A percentile compares a stretch with the other conserved stretches of the same genome.
Evolutionary conservation across 2,329 filamentous ascomycete genomes (phyloP).

Genomic region (Diaporthe eres): DNA sequence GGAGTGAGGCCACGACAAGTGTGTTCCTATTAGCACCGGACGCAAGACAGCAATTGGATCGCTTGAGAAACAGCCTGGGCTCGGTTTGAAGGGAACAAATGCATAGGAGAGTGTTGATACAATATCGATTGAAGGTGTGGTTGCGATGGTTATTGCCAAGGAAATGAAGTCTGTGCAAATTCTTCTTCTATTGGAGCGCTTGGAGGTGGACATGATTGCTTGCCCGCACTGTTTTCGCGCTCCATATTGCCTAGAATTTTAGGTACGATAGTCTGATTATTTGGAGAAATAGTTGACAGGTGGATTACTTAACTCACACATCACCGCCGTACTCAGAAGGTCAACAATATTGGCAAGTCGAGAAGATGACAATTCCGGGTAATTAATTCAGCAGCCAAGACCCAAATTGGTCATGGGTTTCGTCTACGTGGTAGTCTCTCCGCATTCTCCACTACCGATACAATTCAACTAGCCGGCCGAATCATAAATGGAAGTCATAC

Average conservation of each 20-base stretch:
- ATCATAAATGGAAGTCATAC: not conserved
- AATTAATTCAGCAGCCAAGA: constrained; percentile 3
- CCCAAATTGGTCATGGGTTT: constrained; percentile 1
- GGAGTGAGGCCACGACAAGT: not conserved
- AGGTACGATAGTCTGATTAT: not conserved
- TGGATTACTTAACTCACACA: not conserved
- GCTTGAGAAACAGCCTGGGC: not conserved
- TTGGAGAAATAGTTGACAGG: not conserved
- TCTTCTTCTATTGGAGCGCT: not conserved
- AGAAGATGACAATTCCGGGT: not conserved
- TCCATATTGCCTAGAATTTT: not conserved
- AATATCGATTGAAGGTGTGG: not conserved
- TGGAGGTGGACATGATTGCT: not conserved
- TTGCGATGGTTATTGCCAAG: not conserved
- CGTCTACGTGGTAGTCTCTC: constrained; percentile 7
- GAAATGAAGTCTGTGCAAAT: not conserved
- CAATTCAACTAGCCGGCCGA: not conserved
- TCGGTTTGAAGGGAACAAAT: not conserved
- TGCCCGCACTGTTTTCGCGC: not conserved
- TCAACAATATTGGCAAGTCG: not conserved
- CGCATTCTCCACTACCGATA: constrained; percentile 12
- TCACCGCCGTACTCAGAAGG: not conserved
- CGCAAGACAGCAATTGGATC: not conserved
- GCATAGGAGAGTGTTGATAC: not conserved
- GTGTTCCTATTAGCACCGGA: not conserved